Evolutionary conservation across 495 filamentous ascomycete genomes (phyloP).

Genomic region (Hypoxylon rickii): DNA sequence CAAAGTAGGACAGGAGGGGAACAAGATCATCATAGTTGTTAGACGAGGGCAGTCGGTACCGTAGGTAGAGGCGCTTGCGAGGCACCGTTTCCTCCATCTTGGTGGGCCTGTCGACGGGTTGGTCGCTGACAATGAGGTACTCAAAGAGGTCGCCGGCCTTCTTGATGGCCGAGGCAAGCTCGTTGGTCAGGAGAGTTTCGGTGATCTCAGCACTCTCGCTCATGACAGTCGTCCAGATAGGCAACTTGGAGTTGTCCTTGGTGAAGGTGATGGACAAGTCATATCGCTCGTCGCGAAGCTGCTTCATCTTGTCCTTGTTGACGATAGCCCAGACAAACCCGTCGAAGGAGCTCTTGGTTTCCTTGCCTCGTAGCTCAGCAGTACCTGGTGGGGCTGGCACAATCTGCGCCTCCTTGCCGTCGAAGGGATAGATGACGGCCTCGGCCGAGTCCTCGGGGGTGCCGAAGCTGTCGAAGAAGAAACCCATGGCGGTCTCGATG

Average conservation of each 20-base stretch:
- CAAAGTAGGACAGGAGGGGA: slow-evolving; percentile 80
- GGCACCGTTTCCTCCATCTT: slow-evolving; percentile 86
- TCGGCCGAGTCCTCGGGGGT: slow-evolving; percentile 71
- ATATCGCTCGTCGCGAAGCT: slow-evolving; percentile 88
- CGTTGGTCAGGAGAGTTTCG: slow-evolving; percentile 80
- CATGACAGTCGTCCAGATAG: slow-evolving; percentile 94
- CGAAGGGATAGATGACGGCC: slow-evolving; percentile 81
- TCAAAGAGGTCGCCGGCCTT: slow-evolving; percentile 82
- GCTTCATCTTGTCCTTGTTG: slow-evolving; percentile 92
- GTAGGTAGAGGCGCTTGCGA: slow-evolving; percentile 83
- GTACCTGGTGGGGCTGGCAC: slow-evolving; percentile 64
- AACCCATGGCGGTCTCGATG: slow-evolving; percentile 67
- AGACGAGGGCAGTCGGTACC: slow-evolving; percentile 69
- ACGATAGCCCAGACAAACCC: slow-evolving; percentile 94
- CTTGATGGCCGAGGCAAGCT: slow-evolving; percentile 80
- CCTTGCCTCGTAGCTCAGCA: slow-evolving; percentile 57
- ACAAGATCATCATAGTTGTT: slow-evolving; percentile 67
- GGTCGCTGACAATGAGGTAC: slow-evolving; percentile 86
- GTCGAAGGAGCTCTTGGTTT: slow-evolving; percentile 79
- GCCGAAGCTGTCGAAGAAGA: slow-evolving; percentile 78
- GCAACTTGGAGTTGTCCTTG: slow-evolving; percentile 87
- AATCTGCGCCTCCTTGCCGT: slow-evolving; percentile 80
- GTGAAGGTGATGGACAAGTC: slow-evolving; percentile 91
- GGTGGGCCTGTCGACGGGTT: slow-evolving; percentile 85
- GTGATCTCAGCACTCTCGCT: slow-evolving; percentile 94